A percentile compares a stretch with the other conserved stretches of the same genome.
phyloP scores from a whole-genome alignment of 352 stramenopile species.

The Blastocystis sp. region DNA sequence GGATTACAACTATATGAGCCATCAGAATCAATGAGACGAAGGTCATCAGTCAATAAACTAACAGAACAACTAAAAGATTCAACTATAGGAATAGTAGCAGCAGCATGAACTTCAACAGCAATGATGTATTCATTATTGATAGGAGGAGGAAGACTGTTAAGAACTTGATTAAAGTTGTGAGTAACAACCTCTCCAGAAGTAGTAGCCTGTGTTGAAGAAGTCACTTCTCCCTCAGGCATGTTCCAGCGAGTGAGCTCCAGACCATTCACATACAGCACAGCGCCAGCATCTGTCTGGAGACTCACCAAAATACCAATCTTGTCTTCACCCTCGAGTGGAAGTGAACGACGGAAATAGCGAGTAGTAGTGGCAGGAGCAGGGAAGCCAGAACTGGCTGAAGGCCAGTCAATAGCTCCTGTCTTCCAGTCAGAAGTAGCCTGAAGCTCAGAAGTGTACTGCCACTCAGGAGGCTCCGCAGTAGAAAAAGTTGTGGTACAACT shows the following conservation, averaged over 20 bases:
- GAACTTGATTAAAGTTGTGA: not conserved
- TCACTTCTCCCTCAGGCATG: not conserved
- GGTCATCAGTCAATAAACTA: not conserved
- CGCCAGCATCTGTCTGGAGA: constrained; percentile 40
- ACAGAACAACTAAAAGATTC: not conserved
- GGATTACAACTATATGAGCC: not conserved
- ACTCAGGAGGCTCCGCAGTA: not conserved
- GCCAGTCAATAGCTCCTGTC: not conserved
- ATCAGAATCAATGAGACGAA: not conserved
- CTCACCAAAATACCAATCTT: not conserved
- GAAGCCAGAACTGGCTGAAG: not conserved
- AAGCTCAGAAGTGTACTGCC: not conserved
- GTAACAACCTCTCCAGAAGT: not conserved
- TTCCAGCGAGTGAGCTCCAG: not conserved
- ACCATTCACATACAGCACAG: constrained; percentile 43
- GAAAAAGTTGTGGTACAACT: not conserved
- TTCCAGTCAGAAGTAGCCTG: not conserved
- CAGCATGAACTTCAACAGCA: constrained; percentile 21
- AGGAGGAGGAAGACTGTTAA: not conserved
- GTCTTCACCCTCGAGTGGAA: not conserved
- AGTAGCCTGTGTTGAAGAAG: not conserved
- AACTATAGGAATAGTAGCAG: not conserved
- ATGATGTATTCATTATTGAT: constrained; percentile 7
- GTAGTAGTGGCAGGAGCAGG: constrained; percentile 29
- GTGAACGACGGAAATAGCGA: constrained; percentile 37